Evolutionary conservation across 345 rosid genomes (phyloP), one percentile per base, ranked within the genome.

Genomic region (Ceriops tagal): DNA sequence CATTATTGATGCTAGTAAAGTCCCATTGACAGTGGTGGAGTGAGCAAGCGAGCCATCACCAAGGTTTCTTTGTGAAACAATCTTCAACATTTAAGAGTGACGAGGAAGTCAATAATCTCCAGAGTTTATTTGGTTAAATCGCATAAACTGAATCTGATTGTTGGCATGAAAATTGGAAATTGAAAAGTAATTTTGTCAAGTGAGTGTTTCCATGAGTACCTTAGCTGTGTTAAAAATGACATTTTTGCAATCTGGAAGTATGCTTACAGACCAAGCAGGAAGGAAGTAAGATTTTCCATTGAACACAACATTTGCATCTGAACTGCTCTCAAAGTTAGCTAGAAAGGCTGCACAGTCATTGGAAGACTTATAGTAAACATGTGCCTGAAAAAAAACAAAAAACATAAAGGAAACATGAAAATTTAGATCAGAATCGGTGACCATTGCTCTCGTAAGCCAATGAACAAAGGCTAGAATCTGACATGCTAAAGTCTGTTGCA

Each of bases 241-340:
- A 67, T 82, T 82, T 75, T 71, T 82, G 62, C 89, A 87, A 68
- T 87, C 92, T 18, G 92, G 88, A 46, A 87, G 88, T 63, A 87
- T 85, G 86, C 92, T 87, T 19, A 87, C 89, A 22, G 92, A 87
- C 92, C 92, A 87, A 68, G 92, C 85, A 5, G 92, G 86, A 68
- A 87, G 89, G 67, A 72, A 83, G 76, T 83, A 83, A 5, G 58
- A 37, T 1, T 79, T 74, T 67, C 89, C 86, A 5, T 83, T 82
- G 69, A 85, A 87, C 8, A 76, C 73, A 64, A 82, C 86, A 10
- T 66, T 75, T 20, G 85, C 89, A 65, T 87, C 86, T 62, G 66
- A 62, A 30, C 37, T 62, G 62, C 70, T 72, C 70, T 79, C 86
- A 60, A 67, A 83, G 72, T 87, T 87, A 24, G 92, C 88, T 20